Percentiles rank a stretch among this genome's conserved stretches.
These are phyloP conservation scores for Xylaria scruposa DNA, from an alignment of 495 filamentous ascomycete species.

Conservation along the genomic window DNA sequence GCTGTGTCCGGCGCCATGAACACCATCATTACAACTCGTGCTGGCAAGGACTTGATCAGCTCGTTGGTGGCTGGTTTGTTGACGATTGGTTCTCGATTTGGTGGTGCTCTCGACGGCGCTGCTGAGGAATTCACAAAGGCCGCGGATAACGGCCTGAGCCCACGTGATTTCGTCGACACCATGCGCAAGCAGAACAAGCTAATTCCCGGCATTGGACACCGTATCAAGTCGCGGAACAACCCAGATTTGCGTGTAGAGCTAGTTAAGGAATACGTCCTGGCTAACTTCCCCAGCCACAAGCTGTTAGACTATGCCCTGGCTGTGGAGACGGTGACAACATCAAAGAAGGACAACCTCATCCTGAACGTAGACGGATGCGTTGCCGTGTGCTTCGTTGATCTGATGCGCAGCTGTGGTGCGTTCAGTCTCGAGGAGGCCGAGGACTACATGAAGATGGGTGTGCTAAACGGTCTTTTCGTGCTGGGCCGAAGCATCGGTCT, in stretches of 20 bases:
- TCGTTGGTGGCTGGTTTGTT: slow-evolving; percentile 94
- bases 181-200: slow-evolving; percentile 99
- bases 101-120: slow-evolving; percentile 96
- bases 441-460: slow-evolving; percentile 90
- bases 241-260: slow-evolving; percentile 99
- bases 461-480: slow-evolving; percentile 98
- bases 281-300: slow-evolving; percentile 96
- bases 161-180: slow-evolving; percentile 96
- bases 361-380: slow-evolving; percentile 98
- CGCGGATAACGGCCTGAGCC: slow-evolving; percentile 96
- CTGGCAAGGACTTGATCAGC: slow-evolving; percentile 97
- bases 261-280: slow-evolving; percentile 97
- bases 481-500: slow-evolving; percentile 95
- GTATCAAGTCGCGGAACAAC: slow-evolving; percentile 99
- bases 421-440: slow-evolving; percentile 85
- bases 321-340: slow-evolving; percentile 96
- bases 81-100: slow-evolving; percentile 97
- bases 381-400: slow-evolving; percentile 97
- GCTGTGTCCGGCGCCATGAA: slow-evolving; percentile 99
- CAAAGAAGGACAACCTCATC: slow-evolving; percentile 99
- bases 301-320: slow-evolving; percentile 98
- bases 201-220: slow-evolving; percentile 98
- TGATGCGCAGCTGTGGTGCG: slow-evolving; percentile 96
- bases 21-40: slow-evolving; percentile 99
- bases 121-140: slow-evolving; percentile 98